Evolutionary conservation across 2,329 filamentous ascomycete genomes (phyloP), one percentile per base, ranked within the genome.

Genomic region (Aspergillus bombycis): DNA sequence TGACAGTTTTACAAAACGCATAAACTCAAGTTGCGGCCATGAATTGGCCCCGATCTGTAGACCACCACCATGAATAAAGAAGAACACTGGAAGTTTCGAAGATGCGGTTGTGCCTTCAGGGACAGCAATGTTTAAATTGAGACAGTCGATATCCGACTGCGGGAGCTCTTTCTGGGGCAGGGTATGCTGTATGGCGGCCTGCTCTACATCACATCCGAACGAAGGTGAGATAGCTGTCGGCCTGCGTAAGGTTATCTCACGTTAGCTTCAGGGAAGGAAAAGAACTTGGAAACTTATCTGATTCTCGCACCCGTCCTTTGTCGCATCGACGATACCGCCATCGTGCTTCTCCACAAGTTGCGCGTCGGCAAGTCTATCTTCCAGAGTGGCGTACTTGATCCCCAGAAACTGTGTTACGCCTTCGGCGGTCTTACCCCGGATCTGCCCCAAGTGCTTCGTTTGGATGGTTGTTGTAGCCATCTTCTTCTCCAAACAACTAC

Each of bases 11-110:
- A 85, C 82, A 6, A 87, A 64, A 1, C 78, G 71, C 6, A 73
- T 72, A 23, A 81, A 72, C 64, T 86, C 81, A 65, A 83, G 85
- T 43, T 86, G 82, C 0, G 84, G 84, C 77, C 83, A 86, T 50
- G 79, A 84, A 48, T 80, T 83, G 4, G 82, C 82, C 3, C 84
- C 85, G 3, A 82, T 76, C 3, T 74, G 72, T 56, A 84, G 82
- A 0, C 81, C 84, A 12, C 85, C 84, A 0, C 85, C 85, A 63
- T 86, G 84, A 5, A 87, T 78, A 65, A 84, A 85, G 1, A 84
- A 77, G 45, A 85, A 76, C 0, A 86, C 83, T 0, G 84, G 85
- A 2, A 86, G 72, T 7, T 77, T 78, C 14, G 73, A 71, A 5
- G 68, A 60, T 0, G 38, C 57, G 1, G 64, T 70, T 11, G 53